Percentiles rank a stretch among this genome's conserved stretches.
Conservation (phyloP, 345 rosid species). For the Arabidopsis thaliana region DNA sequence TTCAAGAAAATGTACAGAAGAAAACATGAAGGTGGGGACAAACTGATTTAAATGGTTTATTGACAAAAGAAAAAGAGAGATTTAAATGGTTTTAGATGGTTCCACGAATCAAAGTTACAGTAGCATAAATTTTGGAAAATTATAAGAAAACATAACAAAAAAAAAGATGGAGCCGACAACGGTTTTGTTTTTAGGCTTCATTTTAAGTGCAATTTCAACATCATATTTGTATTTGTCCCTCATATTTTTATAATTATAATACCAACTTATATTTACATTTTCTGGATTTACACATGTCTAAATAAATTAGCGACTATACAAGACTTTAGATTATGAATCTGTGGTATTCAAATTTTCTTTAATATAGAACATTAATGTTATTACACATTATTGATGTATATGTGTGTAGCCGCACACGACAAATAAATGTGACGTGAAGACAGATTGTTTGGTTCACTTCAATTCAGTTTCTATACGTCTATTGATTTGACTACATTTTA, state of each 20-base stretch:
- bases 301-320: conserved; percentile 22
- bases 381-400: conserved; percentile 24
- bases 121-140: conserved; percentile 11
- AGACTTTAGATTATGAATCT: conserved; percentile 18
- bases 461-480: conserved; percentile 17
- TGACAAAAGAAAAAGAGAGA: conserved; percentile 18
- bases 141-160: conserved; percentile 26
- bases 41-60: conserved; percentile 23
- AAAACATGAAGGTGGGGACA: conserved; percentile 33
- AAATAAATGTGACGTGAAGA: conserved; percentile 13
- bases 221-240: conserved; percentile 35
- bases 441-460: conserved; percentile 33
- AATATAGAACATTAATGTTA: conserved; percentile 8
- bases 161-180: conserved; percentile 28
- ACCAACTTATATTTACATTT: background rate
- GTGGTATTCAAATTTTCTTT: background rate
- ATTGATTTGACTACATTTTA: conserved; percentile 28
- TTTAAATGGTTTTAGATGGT: conserved; percentile 36
- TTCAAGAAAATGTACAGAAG: conserved; percentile 23
- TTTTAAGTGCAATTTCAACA: conserved; percentile 38
- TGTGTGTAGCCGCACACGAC: conserved; percentile 26
- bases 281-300: background rate
- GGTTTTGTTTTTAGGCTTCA: conserved; percentile 26
- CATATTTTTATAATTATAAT: background rate
- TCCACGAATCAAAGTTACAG: conserved; percentile 43